These are phyloP conservation scores for Malassezia obtusa DNA, from an alignment of 1,284 basidiomycete species.

Conservation along the genomic window DNA sequence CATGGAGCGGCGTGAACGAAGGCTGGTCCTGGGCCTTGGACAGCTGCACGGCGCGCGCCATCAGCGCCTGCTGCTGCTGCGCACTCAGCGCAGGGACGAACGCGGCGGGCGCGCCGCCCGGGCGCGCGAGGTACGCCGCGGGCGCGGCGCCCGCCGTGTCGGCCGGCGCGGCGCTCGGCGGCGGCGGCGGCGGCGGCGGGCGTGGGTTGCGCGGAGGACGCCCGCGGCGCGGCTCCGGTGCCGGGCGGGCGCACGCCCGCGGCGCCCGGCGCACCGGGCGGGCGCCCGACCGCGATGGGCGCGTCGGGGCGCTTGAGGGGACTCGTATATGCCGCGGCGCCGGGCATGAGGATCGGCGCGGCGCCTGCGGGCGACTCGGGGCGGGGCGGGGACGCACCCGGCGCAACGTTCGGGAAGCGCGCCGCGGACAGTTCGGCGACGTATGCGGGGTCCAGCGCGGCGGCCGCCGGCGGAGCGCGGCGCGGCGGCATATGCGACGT, in stretches of 20 bases:
- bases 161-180: not conserved
- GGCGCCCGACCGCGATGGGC: too few species aligned
- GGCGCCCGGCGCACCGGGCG: not conserved
- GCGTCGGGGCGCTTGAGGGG: too few species aligned
- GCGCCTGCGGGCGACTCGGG: too few species aligned
- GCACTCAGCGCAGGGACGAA: conserved; percentile 28
- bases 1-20: conserved; percentile 27
- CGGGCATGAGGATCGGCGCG: too few species aligned
- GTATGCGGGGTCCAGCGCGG: too few species aligned
- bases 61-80: conserved; percentile 35
- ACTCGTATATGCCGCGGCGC: too few species aligned
- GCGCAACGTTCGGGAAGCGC: too few species aligned
- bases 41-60: conserved; percentile 28
- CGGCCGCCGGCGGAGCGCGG: not conserved
- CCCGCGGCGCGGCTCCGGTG: conserved; percentile 11
- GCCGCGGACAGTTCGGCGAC: too few species aligned
- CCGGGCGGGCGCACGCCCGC: not conserved
- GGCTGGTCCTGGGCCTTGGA: conserved; percentile 30
- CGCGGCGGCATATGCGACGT: not conserved
- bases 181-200: conserved; percentile 21
- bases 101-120: conserved; percentile 3
- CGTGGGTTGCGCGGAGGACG: conserved; percentile 16
- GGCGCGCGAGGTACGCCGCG: not conserved
- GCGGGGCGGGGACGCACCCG: too few species aligned
- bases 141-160: not conserved